Conservation (phyloP, 179 eudicot species). For the Nepenthes alata region DNA sequence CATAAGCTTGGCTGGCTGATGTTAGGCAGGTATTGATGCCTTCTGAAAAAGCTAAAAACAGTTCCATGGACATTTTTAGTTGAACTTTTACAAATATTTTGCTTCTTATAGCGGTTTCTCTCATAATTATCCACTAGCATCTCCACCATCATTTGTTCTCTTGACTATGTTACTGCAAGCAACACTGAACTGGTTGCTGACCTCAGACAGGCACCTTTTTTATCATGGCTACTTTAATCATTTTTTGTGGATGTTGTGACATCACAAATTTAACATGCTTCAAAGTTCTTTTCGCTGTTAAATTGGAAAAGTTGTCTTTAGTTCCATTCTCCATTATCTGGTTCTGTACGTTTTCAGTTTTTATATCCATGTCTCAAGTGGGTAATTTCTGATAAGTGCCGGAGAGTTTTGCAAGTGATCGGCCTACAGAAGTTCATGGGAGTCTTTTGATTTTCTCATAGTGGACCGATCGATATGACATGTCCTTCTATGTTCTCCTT, state of each 20-base stretch:
- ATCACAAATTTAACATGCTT: neutral
- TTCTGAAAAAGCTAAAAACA: constrained; percentile 21
- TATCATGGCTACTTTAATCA: neutral
- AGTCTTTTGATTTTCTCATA: too few relatives aligned
- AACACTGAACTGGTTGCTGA: constrained; percentile 13
- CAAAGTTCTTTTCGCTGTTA: neutral
- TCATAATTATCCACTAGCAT: constrained; percentile 43
- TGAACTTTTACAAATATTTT: constrained; percentile 23
- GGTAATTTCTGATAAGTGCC: too few relatives aligned
- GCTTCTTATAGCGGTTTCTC: constrained; percentile 25
- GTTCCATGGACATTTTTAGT: constrained; percentile 12
- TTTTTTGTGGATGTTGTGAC: neutral
- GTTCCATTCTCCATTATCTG: neutral
- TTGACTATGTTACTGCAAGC: constrained; percentile 17
- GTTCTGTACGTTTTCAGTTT: neutral
- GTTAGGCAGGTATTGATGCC: constrained; percentile 16
- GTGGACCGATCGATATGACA: too few relatives aligned
- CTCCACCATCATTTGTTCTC: constrained; percentile 40
- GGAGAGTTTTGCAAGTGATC: too few relatives aligned
- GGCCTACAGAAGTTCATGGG: too few relatives aligned
- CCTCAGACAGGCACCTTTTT: neutral
- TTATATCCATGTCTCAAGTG: neutral
- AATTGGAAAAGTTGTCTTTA: neutral
- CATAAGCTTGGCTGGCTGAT: constrained; percentile 10
- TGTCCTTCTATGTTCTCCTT: too few relatives aligned